Percentiles rank a stretch among this genome's conserved stretches.
These are phyloP conservation scores for Epichloe gansuensis DNA, from an alignment of 2,329 filamentous ascomycete species.

Conservation along the genomic window DNA sequence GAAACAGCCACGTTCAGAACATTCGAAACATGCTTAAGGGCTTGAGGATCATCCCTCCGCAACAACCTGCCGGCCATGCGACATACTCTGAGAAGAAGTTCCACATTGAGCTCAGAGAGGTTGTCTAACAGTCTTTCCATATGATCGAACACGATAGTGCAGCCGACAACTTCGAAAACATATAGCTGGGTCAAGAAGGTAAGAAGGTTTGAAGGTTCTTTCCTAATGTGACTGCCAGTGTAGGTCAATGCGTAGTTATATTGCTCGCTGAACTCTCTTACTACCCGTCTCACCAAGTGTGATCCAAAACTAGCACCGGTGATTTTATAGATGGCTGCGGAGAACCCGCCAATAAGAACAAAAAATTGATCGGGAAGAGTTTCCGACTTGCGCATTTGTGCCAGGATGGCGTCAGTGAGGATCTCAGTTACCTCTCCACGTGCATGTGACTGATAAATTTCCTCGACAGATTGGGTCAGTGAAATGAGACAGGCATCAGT, in stretches of 20 bases:
- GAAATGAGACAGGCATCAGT: slow-evolving; percentile 83
- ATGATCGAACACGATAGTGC: slow-evolving; percentile 81
- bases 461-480: slow-evolving; percentile 71
- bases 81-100: slow-evolving; percentile 74
- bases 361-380: slow-evolving; percentile 78
- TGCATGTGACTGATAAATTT: slow-evolving; percentile 70
- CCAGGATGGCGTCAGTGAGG: slow-evolving; percentile 64
- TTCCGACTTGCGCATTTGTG: slow-evolving; percentile 68
- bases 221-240: slow-evolving; percentile 28
- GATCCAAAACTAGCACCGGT: slow-evolving; percentile 84
- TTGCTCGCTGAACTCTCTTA: slow-evolving; percentile 59
- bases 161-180: slow-evolving; percentile 78
- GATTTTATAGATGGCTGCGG: slow-evolving; percentile 76
- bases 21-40: slow-evolving; percentile 79
- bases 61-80: slow-evolving; percentile 72
- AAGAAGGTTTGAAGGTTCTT: slow-evolving; percentile 55
- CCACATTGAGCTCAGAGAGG: slow-evolving; percentile 76
- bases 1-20: slow-evolving; percentile 63
- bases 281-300: slow-evolving; percentile 66
- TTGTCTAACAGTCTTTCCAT: slow-evolving; percentile 63
- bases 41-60: slow-evolving; percentile 75
- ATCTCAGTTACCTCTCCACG: slow-evolving; percentile 80
- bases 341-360: slow-evolving; percentile 80
- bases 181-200: slow-evolving; percentile 80
- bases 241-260: slow-evolving; percentile 36